Conservation (phyloP, 208 protist genomes). For the Angomonas ambiguus region DNA sequence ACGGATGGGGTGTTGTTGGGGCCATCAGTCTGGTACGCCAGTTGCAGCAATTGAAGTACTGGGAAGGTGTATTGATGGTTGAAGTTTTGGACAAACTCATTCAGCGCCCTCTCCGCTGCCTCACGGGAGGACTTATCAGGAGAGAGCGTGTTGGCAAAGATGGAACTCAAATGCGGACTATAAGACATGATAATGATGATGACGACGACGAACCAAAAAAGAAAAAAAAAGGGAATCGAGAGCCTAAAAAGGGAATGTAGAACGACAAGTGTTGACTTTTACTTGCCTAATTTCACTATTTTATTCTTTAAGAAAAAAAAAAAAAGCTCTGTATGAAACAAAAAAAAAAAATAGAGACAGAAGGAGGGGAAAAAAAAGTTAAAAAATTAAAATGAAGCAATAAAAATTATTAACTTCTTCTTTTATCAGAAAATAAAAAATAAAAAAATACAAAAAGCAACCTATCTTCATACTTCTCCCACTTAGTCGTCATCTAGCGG, state of each 20-base stretch:
- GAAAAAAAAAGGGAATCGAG: constrained; percentile 3
- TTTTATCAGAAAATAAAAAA: constrained; percentile 2
- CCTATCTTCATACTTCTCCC: neutral
- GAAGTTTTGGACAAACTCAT: constrained; percentile 48
- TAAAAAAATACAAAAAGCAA: constrained; percentile 10
- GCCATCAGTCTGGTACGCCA: neutral
- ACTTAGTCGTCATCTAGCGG: neutral
- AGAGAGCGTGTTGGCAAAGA: constrained; percentile 64
- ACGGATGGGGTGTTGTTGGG: neutral
- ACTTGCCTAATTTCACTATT: too few relatives aligned
- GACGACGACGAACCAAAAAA: neutral
- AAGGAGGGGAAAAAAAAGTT: constrained; percentile 7
- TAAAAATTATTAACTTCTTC: neutral
- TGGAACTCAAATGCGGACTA: too few relatives aligned
- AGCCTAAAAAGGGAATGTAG: neutral
- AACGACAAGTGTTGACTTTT: neutral
- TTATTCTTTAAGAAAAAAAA: constrained; percentile 1
- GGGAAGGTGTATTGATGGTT: constrained; percentile 34
- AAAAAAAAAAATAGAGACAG: constrained; percentile 2
- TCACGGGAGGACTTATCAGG: constrained; percentile 59
- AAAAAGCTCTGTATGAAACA: constrained; percentile 9
- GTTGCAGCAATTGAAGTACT: neutral
- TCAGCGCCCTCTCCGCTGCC: constrained; percentile 56
- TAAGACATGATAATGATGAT: neutral
- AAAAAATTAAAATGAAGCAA: constrained; percentile 14